A percentile compares a stretch with the other conserved stretches of the same genome.
Evolutionary conservation across 2,329 filamentous ascomycete genomes (phyloP).

Genomic region (Pyrenophora seminiperda): DNA sequence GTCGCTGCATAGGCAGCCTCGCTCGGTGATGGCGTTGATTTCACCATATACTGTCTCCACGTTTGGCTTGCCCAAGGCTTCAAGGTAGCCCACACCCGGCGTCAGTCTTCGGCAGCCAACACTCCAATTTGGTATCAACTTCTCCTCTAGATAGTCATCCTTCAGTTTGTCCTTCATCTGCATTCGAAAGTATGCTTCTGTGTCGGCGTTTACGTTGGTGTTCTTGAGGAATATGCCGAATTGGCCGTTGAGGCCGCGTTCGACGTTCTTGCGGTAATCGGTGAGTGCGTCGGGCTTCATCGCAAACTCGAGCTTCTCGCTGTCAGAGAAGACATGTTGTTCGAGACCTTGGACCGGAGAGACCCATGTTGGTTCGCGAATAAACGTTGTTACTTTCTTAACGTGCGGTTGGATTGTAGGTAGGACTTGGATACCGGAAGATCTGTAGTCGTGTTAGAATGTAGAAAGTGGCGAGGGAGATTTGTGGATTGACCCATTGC

Average conservation of each 20-base stretch:
- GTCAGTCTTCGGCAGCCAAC: constrained; percentile 53
- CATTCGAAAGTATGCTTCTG: constrained; percentile 53
- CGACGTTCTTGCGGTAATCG: constrained; percentile 53
- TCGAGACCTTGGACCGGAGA: constrained; percentile 53
- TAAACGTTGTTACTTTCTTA: constrained; percentile 55
- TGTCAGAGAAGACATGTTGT: constrained; percentile 50
- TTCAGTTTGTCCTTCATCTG: constrained; percentile 51
- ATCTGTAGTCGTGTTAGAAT: constrained; percentile 45
- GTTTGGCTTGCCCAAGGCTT: constrained; percentile 51
- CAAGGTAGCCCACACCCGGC: constrained; percentile 52
- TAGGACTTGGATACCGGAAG: constrained; percentile 61
- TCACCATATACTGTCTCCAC: constrained; percentile 50
- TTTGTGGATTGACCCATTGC: constrained; percentile 48
- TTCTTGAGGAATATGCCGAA: constrained; percentile 56
- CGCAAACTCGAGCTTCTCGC: constrained; percentile 52
- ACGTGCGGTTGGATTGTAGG: constrained; percentile 54
- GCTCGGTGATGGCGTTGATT: constrained; percentile 41
- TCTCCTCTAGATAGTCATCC: constrained; percentile 37
- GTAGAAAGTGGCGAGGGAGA: neutral
- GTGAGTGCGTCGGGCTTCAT: constrained; percentile 48
- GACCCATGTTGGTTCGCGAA: constrained; percentile 59
- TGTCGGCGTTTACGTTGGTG: constrained; percentile 49
- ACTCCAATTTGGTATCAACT: constrained; percentile 44
- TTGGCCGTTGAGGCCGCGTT: constrained; percentile 54
- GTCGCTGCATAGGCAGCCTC: constrained; percentile 47